These are phyloP conservation scores for Ogataea kodamae DNA, from an alignment of 805 yeast species.

Conservation along the genomic window DNA sequence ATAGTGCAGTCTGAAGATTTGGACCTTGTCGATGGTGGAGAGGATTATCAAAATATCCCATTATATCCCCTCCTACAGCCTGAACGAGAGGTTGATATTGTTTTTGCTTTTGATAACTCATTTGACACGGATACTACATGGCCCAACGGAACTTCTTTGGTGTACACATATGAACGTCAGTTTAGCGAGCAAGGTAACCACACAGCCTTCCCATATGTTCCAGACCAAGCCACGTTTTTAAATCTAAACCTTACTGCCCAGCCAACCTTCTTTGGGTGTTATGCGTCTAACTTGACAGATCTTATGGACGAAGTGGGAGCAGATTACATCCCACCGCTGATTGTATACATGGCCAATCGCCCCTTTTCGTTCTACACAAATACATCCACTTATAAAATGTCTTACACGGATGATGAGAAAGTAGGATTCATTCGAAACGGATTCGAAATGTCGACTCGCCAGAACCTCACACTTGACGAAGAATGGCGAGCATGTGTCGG, in stretches of 20 bases:
- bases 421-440: slow-evolving; percentile 67
- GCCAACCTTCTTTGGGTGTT: slow-evolving; percentile 85
- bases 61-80: slow-evolving; percentile 60
- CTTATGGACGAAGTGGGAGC: slow-evolving; percentile 39
- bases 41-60: slow-evolving; percentile 71
- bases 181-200: slow-evolving; percentile 49
- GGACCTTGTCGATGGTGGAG: slow-evolving; percentile 75
- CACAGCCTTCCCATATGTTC: slow-evolving; percentile 76
- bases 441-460: slow-evolving; percentile 62
- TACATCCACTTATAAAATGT: slow-evolving; percentile 67
- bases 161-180: slow-evolving; percentile 56
- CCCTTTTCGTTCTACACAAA: slow-evolving; percentile 65
- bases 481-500: slow-evolving; percentile 75
- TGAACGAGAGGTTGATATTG: slow-evolving; percentile 56
- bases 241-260: slow-evolving; percentile 56
- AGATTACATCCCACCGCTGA: slow-evolving; percentile 58
- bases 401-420: slow-evolving; percentile 56
- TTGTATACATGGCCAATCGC: slow-evolving; percentile 74
- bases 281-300: slow-evolving; percentile 56
- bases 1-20: slow-evolving; percentile 42
- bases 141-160: slow-evolving; percentile 68
- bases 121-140: slow-evolving; percentile 58
- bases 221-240: slow-evolving; percentile 60
- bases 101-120: slow-evolving; percentile 64
- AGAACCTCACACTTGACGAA: slow-evolving; percentile 61